Percentiles rank a stretch among this genome's conserved stretches.
Conservation (phyloP, 1,284 basidiomycete species). For the Pisolithus thermaeus region DNA sequence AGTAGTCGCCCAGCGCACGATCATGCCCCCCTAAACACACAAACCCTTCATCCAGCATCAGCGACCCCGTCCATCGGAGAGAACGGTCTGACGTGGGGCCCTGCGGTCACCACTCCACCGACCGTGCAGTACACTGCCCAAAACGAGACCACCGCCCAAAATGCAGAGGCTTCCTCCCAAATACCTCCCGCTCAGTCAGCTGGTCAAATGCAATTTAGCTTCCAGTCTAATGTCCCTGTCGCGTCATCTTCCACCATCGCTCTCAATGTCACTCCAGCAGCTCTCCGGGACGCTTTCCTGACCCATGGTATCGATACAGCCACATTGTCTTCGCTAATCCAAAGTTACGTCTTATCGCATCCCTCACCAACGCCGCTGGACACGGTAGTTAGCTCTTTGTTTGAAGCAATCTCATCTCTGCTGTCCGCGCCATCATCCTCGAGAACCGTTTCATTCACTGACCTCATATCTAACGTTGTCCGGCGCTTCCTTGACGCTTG, state of each 20-base stretch:
- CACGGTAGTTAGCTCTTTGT: conserved; percentile 43
- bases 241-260: conserved; percentile 24
- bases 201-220: conserved; percentile 35
- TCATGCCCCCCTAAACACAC: neutral
- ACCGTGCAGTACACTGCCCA: conserved; percentile 30
- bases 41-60: conserved; percentile 2
- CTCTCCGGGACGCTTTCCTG: conserved; percentile 45
- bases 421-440: conserved; percentile 16
- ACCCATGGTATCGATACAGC: conserved; percentile 36
- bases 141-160: conserved; percentile 10
- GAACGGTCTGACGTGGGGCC: conserved; percentile 25
- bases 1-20: neutral
- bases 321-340: conserved; percentile 47
- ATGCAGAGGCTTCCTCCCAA: conserved; percentile 14
- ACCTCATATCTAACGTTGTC: conserved; percentile 29
- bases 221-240: conserved; percentile 18
- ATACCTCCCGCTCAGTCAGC: conserved; percentile 9
- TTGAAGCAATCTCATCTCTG: conserved; percentile 37
- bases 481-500: conserved; percentile 46
- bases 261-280: conserved; percentile 31
- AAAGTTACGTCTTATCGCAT: conserved; percentile 38
- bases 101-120: conserved; percentile 28
- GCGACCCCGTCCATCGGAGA: conserved; percentile 3
- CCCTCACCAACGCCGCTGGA: conserved; percentile 43
- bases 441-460: conserved; percentile 15